Evolutionary conservation across 2,329 filamentous ascomycete species (phyloP), one percentile per base, ranked within the genome.

Genomic region (Rutstroemia sp.): DNA sequence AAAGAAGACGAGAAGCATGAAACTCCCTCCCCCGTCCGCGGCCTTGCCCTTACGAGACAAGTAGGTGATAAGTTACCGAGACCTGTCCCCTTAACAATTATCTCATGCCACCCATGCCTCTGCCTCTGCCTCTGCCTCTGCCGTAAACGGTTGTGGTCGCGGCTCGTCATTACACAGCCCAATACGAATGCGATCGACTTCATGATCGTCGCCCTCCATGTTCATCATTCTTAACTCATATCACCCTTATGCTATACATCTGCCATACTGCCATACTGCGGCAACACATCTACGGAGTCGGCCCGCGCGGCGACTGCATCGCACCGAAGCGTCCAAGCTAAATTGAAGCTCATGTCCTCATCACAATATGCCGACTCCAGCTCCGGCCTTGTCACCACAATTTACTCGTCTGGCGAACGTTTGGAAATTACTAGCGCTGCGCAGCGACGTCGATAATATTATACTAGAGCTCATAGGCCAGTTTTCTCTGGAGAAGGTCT

Each of bases 401-500:
- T 73, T 74, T 61, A 53, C 64, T 48, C 68, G 70, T 40, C 66
- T 73, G 48, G 65, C 65, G 14, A 70, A 69, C 59, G 65, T 68
- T 12, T 73, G 69, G 68, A 67, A 70, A 48, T 62, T 69, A 19
- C 63, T 75, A 25, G 65, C 68, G 5, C 69, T 74, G 19, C 70
- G 73, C 38, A 71, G 70, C 58, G 72, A 75, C 57, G 61, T 73
- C 56, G 72, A 75, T 60, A 70, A 71, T 61, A 71, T 75, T 48
- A 67, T 75, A 40, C 57, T 73, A 10, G 72, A 74, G 61, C 63
- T 73, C n/a, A 65, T 75, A 8, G 73, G 73, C 25, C 65, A 68
- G n/a, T 75, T 75, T 60, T 72, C 72, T 8, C 64, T 75, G 17
- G 73, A 75, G 56, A 73, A 69, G 59, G 70, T 75, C 38, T 73